Percentiles rank a stretch among this genome's conserved stretches.
These are phyloP conservation scores for Rhizodiscina lignyota DNA, from an alignment of 495 filamentous ascomycete genomes.

Conservation along the genomic window DNA sequence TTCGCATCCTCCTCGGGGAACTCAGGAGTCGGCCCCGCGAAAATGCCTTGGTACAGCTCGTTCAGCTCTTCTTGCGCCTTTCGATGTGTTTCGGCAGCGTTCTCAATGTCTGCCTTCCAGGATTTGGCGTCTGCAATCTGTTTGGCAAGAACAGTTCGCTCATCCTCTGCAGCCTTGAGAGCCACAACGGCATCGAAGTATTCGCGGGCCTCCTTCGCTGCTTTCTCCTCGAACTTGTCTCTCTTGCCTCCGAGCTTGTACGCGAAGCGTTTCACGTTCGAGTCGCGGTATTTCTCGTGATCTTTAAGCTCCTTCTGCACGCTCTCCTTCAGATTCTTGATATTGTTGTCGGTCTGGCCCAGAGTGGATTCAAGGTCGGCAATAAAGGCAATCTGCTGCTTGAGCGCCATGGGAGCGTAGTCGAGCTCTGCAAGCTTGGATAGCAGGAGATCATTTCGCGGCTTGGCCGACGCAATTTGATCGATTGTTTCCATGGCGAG, in stretches of 20 bases:
- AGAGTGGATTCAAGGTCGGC: conserved; percentile 21
- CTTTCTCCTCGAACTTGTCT: conserved; percentile 24
- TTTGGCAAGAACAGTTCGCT: conserved; percentile 15
- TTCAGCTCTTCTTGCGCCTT: conserved; percentile 18
- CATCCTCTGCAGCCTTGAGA: conserved; percentile 22
- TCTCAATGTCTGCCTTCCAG: conserved; percentile 6
- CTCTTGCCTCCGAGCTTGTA: conserved; percentile 27
- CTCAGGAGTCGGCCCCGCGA: conserved; percentile 27
- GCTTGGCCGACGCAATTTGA: conserved; percentile 5
- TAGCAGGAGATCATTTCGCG: conserved; percentile 21
- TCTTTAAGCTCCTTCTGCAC: conserved; percentile 27
- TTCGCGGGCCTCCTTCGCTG: conserved; percentile 30
- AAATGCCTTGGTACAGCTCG: conserved; percentile 21
- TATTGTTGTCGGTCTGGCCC: conserved; percentile 5
- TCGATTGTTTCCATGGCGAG: no score
- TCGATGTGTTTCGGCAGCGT: conserved; percentile 13
- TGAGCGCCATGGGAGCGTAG: conserved; percentile 22
- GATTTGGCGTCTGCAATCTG: conserved; percentile 8
- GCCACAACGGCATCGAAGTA: conserved; percentile 28
- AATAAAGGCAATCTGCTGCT: conserved; percentile 24
- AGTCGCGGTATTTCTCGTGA: conserved; percentile 32
- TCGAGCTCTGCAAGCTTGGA: conserved; percentile 24
- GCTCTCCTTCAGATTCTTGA: conserved; percentile 13
- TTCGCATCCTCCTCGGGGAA: conserved; percentile 30
- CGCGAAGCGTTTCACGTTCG: conserved; percentile 25